Evolutionary conservation across 2,329 filamentous ascomycete species (phyloP), one percentile per base, ranked within the genome.

Genomic region (Claviceps monticola): DNA sequence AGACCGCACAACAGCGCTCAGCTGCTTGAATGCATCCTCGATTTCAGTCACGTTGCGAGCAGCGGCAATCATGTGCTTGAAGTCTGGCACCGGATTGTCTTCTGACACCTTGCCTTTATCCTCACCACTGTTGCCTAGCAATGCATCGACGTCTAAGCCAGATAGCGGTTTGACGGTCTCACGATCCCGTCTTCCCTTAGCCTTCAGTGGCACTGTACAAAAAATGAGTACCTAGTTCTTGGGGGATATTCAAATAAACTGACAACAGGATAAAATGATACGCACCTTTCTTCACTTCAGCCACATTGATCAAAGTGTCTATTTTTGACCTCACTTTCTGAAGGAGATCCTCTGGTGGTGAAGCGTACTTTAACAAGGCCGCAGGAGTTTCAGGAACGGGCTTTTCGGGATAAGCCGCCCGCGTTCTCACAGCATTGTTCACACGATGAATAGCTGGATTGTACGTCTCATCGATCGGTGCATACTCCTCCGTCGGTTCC

Each of bases 361-460:
- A 71, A 0, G 88, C 84, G 64, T 86, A 93, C 58, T 82, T 83
- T 0, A 82, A 75, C 6, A 97, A 72, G 39, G 80, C 78, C 1
- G 82, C 72, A 7, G 83, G 74, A 4, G 78, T 73, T 7, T 80
- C 75, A 0, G 80, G 79, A 8, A 90, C 66, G 0, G 80, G 73
- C 17, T 79, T 75, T 3, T 82, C 74, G 0, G 87, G 80, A 60
- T 90, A 76, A 1, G 91, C 79, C 1, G 91, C 93, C 39, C 91
- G 83, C 63, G 83, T 82, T 51, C 86, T 83, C 57, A 97, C 82
- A 14, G 88, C 88, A 63, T 93, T 84, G 58, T 89, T 88, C 54
- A 97, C 79, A 36, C 89, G 84, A 66, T 97, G 91, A n/a, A 97
- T 76, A 4, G 86, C 71, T 4, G 91, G 89, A 23, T 88, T 89